phyloP scores from a whole-genome alignment of 2,329 filamentous ascomycete genomes.

The Graphiopsis chlorocephala region DNA sequence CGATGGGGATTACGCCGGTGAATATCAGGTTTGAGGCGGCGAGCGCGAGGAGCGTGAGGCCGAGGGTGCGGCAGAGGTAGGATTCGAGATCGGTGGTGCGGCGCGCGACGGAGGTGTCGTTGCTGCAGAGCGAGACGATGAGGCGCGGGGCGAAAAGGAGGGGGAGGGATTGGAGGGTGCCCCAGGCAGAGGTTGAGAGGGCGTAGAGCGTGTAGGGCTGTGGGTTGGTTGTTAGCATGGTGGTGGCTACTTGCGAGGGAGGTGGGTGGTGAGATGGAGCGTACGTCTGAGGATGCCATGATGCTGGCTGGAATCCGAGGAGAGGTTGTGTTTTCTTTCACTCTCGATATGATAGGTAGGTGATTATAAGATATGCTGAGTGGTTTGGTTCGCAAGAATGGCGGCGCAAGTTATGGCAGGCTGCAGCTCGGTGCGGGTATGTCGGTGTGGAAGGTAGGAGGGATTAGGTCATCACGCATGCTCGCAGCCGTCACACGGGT shows the following conservation, averaged over 20 bases:
- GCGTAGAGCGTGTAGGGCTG: conserved; percentile 46
- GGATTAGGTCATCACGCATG: neutral
- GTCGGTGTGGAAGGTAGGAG: neutral
- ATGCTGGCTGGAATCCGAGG: neutral
- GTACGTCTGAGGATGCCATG: conserved; percentile 13
- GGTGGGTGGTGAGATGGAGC: neutral
- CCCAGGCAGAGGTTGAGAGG: conserved; percentile 44
- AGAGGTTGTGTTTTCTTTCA: neutral
- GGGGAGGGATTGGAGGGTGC: conserved; percentile 47
- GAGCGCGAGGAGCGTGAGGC: conserved; percentile 64
- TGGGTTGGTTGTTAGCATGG: neutral
- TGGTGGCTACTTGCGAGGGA: neutral
- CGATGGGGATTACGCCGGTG: conserved; percentile 67
- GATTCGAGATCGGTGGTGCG: conserved; percentile 60
- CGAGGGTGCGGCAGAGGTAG: conserved; percentile 72
- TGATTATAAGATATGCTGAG: neutral
- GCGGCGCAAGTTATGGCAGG: neutral
- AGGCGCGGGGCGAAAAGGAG: conserved; percentile 60
- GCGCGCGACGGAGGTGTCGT: conserved; percentile 49
- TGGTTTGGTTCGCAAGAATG: neutral
- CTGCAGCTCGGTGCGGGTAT: neutral
- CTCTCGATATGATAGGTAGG: neutral
- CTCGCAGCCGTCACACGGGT: neutral
- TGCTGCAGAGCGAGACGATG: conserved; percentile 56
- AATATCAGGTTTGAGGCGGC: conserved; percentile 64